Evolutionary conservation across 148 eudicot species (phyloP).

Genomic region (Vaccinium myrtillus): DNA sequence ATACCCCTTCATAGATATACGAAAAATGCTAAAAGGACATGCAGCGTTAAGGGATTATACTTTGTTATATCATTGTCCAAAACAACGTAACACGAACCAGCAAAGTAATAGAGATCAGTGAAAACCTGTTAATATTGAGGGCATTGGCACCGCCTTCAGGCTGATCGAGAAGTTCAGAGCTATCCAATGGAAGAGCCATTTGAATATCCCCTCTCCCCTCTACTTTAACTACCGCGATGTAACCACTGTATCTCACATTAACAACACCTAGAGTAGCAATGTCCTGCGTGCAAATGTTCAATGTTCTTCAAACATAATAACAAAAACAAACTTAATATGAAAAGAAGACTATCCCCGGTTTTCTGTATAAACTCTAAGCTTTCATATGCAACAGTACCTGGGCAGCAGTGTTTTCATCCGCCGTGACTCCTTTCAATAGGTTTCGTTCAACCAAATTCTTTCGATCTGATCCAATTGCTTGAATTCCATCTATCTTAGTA

Average conservation of each 20-base stretch:
- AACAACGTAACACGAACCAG: not conserved
- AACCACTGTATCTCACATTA: constrained; percentile 84
- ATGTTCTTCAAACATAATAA: not conserved
- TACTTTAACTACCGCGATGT: constrained; percentile 76
- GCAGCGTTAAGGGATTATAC: not conserved
- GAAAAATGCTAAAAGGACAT: not conserved
- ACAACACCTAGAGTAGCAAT: constrained; percentile 81
- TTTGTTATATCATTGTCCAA: constrained; percentile 3
- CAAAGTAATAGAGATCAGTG: not conserved
- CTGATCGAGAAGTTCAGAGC: constrained; percentile 70
- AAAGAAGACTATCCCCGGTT: not conserved
- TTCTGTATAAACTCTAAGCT: not conserved
- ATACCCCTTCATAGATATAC: not conserved
- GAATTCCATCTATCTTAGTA: constrained; percentile 89
- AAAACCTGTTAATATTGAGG: constrained; percentile 93
- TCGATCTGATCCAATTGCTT: constrained; percentile 68
- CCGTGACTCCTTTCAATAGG: constrained; percentile 92
- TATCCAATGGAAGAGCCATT: constrained; percentile 35
- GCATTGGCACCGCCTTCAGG: constrained; percentile 98
- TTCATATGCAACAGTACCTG: constrained; percentile 58
- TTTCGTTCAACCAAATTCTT: constrained; percentile 68
- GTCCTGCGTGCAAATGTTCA: constrained; percentile 56
- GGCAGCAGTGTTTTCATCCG: constrained; percentile 99
- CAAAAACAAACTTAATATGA: not conserved
- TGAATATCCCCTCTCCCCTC: constrained; percentile 47